phyloP scores from a whole-genome alignment of 1,284 basidiomycete genomes.

The Erythrobasidium hasegawianum region DNA sequence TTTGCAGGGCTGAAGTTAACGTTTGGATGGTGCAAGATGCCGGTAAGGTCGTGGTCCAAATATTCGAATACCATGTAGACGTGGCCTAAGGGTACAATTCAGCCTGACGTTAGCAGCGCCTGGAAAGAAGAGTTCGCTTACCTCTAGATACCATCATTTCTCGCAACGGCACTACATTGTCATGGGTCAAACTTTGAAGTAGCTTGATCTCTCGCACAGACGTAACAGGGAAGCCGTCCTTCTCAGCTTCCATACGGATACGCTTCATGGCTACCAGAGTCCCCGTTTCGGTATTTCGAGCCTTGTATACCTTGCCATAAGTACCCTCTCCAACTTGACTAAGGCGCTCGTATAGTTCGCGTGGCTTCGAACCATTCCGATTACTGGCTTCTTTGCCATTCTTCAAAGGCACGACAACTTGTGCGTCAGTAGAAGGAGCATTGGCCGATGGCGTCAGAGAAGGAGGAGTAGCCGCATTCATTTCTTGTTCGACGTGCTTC shows the following conservation, averaged over 20 bases:
- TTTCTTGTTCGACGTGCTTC: no score
- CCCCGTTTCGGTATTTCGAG: conserved; percentile 71
- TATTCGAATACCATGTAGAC: conserved; percentile 99
- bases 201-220: conserved; percentile 99
- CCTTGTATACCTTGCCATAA: conserved; percentile 99
- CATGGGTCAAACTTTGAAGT: conserved; percentile 81
- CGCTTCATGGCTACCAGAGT: conserved; percentile 86
- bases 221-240: conserved; percentile 97
- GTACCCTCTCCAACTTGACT: conserved; percentile 97
- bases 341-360: conserved; percentile 73
- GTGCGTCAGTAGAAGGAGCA: neutral
- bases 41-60: conserved; percentile 98
- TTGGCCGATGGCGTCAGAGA: neutral
- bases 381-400: neutral
- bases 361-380: neutral
- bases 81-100: no score
- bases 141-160: conserved; percentile 99
- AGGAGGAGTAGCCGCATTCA: no score
- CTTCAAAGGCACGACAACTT: no score
- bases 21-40: conserved; percentile 83
- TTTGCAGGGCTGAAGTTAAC: conserved; percentile 78
- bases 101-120: no score
- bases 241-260: conserved; percentile 96
- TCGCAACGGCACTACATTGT: conserved; percentile 80
- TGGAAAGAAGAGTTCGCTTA: conserved; percentile 50